Conservation (phyloP, 129 eudicot genomes). For the Cynara cardunculus region DNA sequence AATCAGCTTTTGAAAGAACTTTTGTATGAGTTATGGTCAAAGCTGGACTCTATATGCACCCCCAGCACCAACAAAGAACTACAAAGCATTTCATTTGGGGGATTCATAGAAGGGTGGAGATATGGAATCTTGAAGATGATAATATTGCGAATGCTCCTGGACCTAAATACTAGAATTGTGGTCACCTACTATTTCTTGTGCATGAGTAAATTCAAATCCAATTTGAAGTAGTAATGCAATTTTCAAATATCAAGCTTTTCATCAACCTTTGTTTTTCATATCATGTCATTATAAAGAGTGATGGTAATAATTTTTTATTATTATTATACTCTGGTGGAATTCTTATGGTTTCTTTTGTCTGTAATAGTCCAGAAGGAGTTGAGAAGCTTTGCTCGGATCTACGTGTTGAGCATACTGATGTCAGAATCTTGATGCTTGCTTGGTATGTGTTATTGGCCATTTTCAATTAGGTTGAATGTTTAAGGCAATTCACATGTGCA, state of each 20-base stretch:
- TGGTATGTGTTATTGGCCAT: conserved; percentile 51
- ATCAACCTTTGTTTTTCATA: background rate
- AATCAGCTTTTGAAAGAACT: too few species aligned
- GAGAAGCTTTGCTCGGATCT: conserved; percentile 81
- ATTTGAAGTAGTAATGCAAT: background rate
- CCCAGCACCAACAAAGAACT: too few species aligned
- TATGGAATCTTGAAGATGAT: background rate
- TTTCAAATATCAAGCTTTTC: background rate
- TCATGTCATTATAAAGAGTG: background rate
- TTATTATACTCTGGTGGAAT: background rate
- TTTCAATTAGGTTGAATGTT: background rate
- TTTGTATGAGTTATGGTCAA: too few species aligned
- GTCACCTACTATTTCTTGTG: background rate
- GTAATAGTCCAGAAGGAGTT: conserved; percentile 77
- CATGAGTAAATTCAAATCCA: background rate
- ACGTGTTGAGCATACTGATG: conserved; percentile 62
- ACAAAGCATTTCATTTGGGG: too few species aligned
- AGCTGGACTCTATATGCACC: too few species aligned
- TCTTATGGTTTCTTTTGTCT: conserved; percentile 12
- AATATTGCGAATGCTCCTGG: too few species aligned
- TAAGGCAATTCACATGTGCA: background rate
- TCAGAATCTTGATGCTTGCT: conserved; percentile 85
- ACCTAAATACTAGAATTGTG: too few species aligned
- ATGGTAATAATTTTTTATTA: background rate
- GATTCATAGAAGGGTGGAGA: background rate